These are phyloP conservation scores for Catharanthus roseus DNA, from an alignment of 257 asterid species.

Conservation along the genomic window DNA sequence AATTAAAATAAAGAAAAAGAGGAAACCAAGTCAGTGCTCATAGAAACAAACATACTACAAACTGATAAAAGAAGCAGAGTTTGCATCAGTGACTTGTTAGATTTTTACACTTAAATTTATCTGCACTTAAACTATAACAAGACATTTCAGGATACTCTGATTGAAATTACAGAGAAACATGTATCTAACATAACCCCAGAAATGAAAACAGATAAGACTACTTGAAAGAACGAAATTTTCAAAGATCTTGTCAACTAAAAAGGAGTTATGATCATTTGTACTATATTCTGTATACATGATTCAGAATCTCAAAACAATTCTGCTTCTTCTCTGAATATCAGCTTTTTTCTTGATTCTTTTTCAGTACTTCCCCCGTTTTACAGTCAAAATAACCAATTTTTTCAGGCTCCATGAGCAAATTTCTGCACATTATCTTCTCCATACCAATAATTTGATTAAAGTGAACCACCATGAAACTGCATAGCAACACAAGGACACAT, in stretches of 20 bases:
- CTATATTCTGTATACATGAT: not conserved
- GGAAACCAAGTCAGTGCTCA: not conserved
- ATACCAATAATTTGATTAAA: not conserved
- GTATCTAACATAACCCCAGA: too few relatives aligned
- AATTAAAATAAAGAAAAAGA: not conserved
- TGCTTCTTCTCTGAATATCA: not conserved
- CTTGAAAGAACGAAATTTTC: not conserved
- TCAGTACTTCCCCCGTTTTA: not conserved
- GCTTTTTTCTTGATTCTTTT: too few relatives aligned
- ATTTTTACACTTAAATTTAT: too few relatives aligned
- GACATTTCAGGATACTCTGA: not conserved
- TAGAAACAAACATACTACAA: not conserved
- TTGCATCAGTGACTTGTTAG: not conserved
- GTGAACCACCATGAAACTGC: not conserved
- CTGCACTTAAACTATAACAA: too few relatives aligned
- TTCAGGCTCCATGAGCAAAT: not conserved
- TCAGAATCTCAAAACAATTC: not conserved
- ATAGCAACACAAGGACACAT: not conserved
- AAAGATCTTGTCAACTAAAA: too few relatives aligned
- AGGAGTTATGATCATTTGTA: not conserved
- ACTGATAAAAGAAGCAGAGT: not conserved
- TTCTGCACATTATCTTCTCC: not conserved
- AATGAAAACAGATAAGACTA: not conserved
- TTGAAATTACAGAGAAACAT: too few relatives aligned
- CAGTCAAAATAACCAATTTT: too few relatives aligned